phyloP scores from a whole-genome alignment of 306 rosid genomes.

The Cyamopsis tetragonoloba region DNA sequence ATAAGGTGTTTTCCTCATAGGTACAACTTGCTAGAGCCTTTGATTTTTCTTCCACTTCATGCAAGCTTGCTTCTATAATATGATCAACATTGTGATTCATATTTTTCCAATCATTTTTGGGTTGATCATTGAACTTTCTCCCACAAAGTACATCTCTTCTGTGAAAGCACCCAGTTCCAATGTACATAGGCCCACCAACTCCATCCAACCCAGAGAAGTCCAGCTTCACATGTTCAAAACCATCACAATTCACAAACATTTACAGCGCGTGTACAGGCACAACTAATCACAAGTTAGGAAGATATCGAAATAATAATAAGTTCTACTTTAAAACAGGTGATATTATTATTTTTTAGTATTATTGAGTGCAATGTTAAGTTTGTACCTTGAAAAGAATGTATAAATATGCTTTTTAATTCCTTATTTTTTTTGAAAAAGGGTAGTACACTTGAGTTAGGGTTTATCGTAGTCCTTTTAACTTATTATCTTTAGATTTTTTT shows the following conservation, averaged over 20 bases:
- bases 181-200: slow-evolving; percentile 59
- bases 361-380: too few species aligned
- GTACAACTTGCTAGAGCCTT: slow-evolving; percentile 63
- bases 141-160: slow-evolving; percentile 69
- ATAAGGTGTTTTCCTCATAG: slow-evolving; percentile 60
- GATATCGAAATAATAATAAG: too few species aligned
- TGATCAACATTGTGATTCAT: slow-evolving; percentile 3
- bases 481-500: too few species aligned
- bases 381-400: too few species aligned
- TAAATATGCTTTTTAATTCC: too few species aligned
- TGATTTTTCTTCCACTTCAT: slow-evolving; percentile 44
- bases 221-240: slow-evolving; percentile 33
- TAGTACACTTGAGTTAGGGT: too few species aligned
- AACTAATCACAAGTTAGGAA: too few species aligned
- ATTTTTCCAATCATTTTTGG: slow-evolving; percentile 31
- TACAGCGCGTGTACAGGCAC: too few species aligned
- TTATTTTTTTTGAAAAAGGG: too few species aligned
- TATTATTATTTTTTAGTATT: too few species aligned
- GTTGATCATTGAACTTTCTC: slow-evolving; percentile 37
- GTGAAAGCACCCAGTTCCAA: slow-evolving; percentile 83
- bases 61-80: slow-evolving; percentile 21
- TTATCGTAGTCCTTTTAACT: too few species aligned
- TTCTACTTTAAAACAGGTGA: too few species aligned
- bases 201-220: slow-evolving; percentile 66
- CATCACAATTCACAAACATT: background rate